Evolutionary conservation across 2,329 filamentous ascomycete species (phyloP).

Genomic region (Neonectria magnoliae): DNA sequence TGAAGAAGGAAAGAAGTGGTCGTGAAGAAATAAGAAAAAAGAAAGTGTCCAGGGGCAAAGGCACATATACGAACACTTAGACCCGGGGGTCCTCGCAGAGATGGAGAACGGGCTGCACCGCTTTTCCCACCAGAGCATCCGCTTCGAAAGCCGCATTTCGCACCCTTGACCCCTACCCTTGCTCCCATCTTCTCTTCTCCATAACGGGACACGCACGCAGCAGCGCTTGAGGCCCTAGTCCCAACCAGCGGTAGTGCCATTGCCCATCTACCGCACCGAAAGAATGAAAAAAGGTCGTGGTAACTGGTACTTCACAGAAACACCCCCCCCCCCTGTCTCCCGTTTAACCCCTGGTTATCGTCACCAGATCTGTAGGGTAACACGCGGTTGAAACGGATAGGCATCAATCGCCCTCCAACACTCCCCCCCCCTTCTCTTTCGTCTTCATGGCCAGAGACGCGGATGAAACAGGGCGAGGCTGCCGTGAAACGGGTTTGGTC

Average conservation of each 20-base stretch:
- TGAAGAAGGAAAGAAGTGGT: too few species aligned
- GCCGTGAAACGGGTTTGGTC: conserved; percentile 8
- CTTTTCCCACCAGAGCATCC: background rate
- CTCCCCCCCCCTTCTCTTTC: conserved; percentile 1
- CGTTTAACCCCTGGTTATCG: background rate
- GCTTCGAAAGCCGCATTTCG: background rate
- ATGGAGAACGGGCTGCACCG: background rate
- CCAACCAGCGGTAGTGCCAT: background rate
- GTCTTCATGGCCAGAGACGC: conserved; percentile 5
- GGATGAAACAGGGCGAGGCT: conserved; percentile 10
- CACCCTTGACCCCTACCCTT: background rate
- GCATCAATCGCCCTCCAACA: background rate
- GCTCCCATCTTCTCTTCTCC: conserved; percentile 6
- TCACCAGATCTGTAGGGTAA: background rate
- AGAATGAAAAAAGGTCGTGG: background rate
- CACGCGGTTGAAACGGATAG: background rate
- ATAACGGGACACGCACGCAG: conserved; percentile 15
- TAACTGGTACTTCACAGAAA: background rate
- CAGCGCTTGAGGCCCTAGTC: conserved; percentile 6
- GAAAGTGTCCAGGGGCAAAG: background rate
- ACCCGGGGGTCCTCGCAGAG: background rate
- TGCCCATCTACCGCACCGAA: background rate
- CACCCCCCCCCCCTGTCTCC: background rate
- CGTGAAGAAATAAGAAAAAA: background rate
- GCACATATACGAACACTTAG: background rate